Percentiles rank a stretch among this genome's conserved stretches.
These are phyloP conservation scores for Fusarium algeriense DNA, from an alignment of 2,329 filamentous ascomycete genomes.

Conservation along the genomic window DNA sequence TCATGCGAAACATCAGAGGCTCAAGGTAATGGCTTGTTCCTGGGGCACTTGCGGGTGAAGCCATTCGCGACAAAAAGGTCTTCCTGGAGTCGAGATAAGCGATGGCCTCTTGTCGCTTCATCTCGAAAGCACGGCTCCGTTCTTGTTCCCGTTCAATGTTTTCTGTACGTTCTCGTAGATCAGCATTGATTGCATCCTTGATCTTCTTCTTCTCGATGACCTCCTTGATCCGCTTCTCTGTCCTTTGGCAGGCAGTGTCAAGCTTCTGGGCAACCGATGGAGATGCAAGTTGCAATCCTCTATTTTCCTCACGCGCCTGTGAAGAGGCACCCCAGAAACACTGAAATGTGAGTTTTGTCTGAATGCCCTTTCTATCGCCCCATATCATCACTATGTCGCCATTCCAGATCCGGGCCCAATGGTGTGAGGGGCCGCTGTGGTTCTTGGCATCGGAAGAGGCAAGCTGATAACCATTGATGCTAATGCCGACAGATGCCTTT, in stretches of 20 bases:
- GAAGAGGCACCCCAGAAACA: slow-evolving; percentile 70
- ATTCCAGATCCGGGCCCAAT: slow-evolving; percentile 78
- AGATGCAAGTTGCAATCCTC: slow-evolving; percentile 53
- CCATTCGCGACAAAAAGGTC: slow-evolving; percentile 43
- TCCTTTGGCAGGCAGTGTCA: slow-evolving; percentile 61
- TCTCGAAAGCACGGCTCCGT: slow-evolving; percentile 64
- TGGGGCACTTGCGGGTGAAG: slow-evolving; percentile 48
- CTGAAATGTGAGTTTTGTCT: slow-evolving; percentile 63
- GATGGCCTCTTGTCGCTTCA: slow-evolving; percentile 60
- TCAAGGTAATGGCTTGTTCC: slow-evolving; percentile 38
- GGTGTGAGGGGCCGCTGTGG: slow-evolving; percentile 64
- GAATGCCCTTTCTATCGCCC: slow-evolving; percentile 56
- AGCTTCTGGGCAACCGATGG: slow-evolving; percentile 58
- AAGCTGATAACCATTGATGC: slow-evolving; percentile 79
- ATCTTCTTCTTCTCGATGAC: slow-evolving; percentile 56
- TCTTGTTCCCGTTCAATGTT: slow-evolving; percentile 61
- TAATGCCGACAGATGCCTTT: slow-evolving; percentile 80
- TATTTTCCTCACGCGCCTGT: slow-evolving; percentile 50
- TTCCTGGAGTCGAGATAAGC: slow-evolving; percentile 53
- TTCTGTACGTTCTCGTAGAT: slow-evolving; percentile 58
- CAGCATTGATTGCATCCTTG: slow-evolving; percentile 59
- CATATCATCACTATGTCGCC: slow-evolving; percentile 84
- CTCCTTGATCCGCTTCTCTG: slow-evolving; percentile 60
- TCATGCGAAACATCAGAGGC: slow-evolving; percentile 37
- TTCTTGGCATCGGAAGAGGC: slow-evolving; percentile 67